Percentiles rank a stretch among this genome's conserved stretches.
phyloP scores from a whole-genome alignment of 176 grass and related monocot genomes.

The Melocanna baccifera region DNA sequence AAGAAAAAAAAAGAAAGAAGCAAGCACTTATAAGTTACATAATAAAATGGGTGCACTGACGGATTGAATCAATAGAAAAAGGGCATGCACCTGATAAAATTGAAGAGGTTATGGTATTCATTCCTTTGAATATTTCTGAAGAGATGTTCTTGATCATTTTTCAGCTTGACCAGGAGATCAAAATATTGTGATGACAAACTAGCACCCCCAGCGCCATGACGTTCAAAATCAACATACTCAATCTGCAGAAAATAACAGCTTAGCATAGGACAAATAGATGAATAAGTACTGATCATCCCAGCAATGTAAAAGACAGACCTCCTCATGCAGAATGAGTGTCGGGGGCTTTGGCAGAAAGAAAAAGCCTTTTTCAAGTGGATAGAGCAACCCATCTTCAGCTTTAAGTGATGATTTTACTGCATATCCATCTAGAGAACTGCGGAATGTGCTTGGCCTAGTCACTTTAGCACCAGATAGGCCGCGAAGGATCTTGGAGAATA shows the following conservation, averaged over 20 bases:
- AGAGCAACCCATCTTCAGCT: conserved; percentile 95
- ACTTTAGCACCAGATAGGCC: conserved; percentile 93
- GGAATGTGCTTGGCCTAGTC: conserved; percentile 78
- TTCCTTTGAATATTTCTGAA: conserved; percentile 88
- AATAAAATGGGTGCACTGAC: neutral
- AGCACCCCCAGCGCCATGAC: conserved; percentile 75
- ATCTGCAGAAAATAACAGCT: conserved; percentile 48
- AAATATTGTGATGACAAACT: conserved; percentile 81
- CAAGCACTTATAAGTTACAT: conserved; percentile 16
- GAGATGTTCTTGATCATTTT: conserved; percentile 79
- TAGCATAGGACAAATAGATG: conserved; percentile 10
- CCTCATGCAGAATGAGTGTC: conserved; percentile 98
- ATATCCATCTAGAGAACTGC: conserved; percentile 92
- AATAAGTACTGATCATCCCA: neutral
- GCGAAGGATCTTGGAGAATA: conserved; percentile 88
- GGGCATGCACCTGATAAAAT: conserved; percentile 53
- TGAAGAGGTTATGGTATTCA: conserved; percentile 80
- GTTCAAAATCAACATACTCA: conserved; percentile 83
- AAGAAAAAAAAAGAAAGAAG: neutral
- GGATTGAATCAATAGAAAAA: conserved; percentile 1
- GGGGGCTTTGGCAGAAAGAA: conserved; percentile 99
- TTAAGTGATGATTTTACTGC: conserved; percentile 99
- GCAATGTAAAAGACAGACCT: conserved; percentile 46
- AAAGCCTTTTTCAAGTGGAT: conserved; percentile 97
- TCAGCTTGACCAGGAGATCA: conserved; percentile 78